phyloP scores from a whole-genome alignment of 495 filamentous ascomycete species.

The Penicillium steckii region DNA sequence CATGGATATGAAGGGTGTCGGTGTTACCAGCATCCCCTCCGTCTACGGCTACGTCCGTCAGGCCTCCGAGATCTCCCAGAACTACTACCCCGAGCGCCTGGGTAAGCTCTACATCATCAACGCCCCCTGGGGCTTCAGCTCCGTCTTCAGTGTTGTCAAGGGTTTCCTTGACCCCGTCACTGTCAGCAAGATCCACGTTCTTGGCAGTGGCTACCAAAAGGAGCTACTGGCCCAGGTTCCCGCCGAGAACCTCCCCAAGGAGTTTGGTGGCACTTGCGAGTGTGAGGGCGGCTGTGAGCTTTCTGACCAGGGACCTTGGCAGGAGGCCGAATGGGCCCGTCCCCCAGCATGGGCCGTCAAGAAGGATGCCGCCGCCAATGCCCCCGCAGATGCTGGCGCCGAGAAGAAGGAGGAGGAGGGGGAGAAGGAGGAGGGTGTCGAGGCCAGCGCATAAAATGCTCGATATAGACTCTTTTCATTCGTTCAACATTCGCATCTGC shows the following conservation, averaged over 20 bases:
- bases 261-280: conserved; percentile 80
- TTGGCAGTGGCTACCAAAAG: conserved; percentile 76
- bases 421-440: conserved; percentile 28
- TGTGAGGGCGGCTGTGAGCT: conserved; percentile 83
- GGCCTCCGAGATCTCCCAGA: conserved; percentile 83
- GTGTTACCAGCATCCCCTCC: conserved; percentile 71
- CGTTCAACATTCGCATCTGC: conserved; percentile 9
- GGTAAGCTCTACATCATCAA: conserved; percentile 94
- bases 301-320: conserved; percentile 91
- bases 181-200: conserved; percentile 90
- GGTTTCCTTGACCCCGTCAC: conserved; percentile 94
- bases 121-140: conserved; percentile 89
- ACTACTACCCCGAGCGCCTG: conserved; percentile 97
- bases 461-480: conserved; percentile 11
- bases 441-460: conserved; percentile 33
- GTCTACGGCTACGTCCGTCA: conserved; percentile 84
- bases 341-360: conserved; percentile 66
- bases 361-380: conserved; percentile 23
- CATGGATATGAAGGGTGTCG: conserved; percentile 95
- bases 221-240: conserved; percentile 85
- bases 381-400: conserved; percentile 21
- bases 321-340: conserved; percentile 70
- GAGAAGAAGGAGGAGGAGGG: conserved; percentile 36
- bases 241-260: conserved; percentile 81
- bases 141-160: conserved; percentile 82